Evolutionary conservation across 768 basidiomycete species (phyloP), one percentile per base, ranked within the genome.

Genomic region (Collybia sp.): DNA sequence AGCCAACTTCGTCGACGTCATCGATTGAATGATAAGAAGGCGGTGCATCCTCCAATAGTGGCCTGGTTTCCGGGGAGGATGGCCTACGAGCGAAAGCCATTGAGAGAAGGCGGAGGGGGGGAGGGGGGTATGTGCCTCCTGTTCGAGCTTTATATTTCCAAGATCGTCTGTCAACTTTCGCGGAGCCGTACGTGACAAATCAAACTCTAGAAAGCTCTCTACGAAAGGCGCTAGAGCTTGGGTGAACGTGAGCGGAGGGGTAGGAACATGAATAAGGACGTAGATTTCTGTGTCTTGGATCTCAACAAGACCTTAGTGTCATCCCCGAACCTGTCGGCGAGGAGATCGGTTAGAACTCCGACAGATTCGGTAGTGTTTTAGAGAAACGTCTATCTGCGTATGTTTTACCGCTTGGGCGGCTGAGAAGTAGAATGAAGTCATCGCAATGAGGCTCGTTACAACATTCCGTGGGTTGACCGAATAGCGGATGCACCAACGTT

Each of bases 21-120:
- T 72, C 59, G 39, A 69, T 63, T 52, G 76, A 59, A 61, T 63
- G 53, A 56, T 80, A 82, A 25, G 75, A 76, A 43, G 73, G 62
- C 40, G 71, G 70, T 47, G 63, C 63, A 52, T 73, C 68, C 52
- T 66, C 59, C 61, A 87, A 72, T 62, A 87, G 73, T 44, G 83
- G 76, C 48, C 69, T 72, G 40, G 80, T 73, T 64, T 82, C 78
- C 50, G 68, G 66, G 50, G 72, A 62, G 51, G 74, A 67, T 59
- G 65, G 65, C 62, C 71, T 64, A 50, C 72, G 65, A 57, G 67
- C 59, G 62, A 64, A 61, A 58, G 65, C 63, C 76, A 76, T 77
- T 61, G 68, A 25, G 25, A 25, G 25, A 25, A 3, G 25, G 25
- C 25, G 25, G 25, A 25, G 25, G 25, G 25, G 25, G 25, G 25